phyloP scores from a whole-genome alignment of 2,329 filamentous ascomycete genomes.

The Paraphaeosphaeria sporulosa region DNA sequence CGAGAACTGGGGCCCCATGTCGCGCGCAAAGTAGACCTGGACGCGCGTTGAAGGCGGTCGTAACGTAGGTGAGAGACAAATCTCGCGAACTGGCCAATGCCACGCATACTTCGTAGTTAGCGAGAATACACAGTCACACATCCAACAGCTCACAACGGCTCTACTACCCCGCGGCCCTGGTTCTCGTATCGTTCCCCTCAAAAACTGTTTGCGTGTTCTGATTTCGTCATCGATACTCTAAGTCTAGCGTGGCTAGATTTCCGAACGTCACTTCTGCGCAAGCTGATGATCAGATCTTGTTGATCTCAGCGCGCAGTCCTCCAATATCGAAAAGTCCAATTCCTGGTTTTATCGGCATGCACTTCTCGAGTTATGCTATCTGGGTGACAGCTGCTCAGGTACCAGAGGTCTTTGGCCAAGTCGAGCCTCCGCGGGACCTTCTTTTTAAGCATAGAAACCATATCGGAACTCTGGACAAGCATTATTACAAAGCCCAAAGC shows the following conservation, averaged over 20 bases:
- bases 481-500: background rate
- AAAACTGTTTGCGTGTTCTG: background rate
- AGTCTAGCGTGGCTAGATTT: background rate
- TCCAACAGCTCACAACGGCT: background rate
- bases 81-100: background rate
- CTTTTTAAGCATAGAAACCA: background rate
- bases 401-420: too few species aligned
- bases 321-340: background rate
- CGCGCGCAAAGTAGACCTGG: slow-evolving; percentile 52
- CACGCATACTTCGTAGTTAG: background rate
- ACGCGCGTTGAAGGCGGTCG: slow-evolving; percentile 11
- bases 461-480: background rate
- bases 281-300: background rate
- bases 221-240: slow-evolving; percentile 1
- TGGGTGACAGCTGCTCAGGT: too few species aligned
- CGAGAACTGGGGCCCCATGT: slow-evolving; percentile 92
- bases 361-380: background rate
- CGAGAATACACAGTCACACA: background rate
- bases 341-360: background rate
- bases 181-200: background rate
- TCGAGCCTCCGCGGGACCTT: background rate
- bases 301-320: background rate
- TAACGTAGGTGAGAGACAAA: background rate
- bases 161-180: background rate
- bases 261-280: background rate